Evolutionary conservation across 352 stramenopile species (phyloP).

Genomic region (Phytophthora cactorum): DNA sequence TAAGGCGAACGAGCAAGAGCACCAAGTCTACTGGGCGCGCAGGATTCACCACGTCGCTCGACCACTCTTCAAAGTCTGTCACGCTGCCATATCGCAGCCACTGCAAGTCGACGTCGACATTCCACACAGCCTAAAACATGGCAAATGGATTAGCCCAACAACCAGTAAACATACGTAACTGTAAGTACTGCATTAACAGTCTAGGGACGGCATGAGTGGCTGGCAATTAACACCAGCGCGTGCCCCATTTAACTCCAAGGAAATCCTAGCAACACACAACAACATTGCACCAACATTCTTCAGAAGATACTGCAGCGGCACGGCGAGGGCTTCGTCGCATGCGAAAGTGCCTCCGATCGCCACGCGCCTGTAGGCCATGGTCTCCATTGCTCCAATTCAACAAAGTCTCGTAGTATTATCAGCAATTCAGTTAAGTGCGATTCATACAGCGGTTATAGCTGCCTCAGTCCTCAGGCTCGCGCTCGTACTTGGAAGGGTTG

Average conservation of each 20-base stretch:
- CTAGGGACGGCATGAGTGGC: not conserved
- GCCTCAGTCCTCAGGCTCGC: slow-evolving; percentile 48
- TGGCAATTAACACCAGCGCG: slow-evolving; percentile 2
- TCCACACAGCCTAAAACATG: slow-evolving; percentile 35
- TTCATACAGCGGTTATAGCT: not conserved
- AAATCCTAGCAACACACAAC: slow-evolving; percentile 5
- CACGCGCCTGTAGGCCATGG: slow-evolving; percentile 36
- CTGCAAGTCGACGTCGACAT: slow-evolving; percentile 41
- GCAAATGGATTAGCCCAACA: slow-evolving; percentile 3
- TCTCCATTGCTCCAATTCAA: slow-evolving; percentile 7
- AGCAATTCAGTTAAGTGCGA: slow-evolving; percentile 36
- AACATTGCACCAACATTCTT: slow-evolving; percentile 44
- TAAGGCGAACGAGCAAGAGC: slow-evolving; percentile 65
- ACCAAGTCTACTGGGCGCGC: slow-evolving; percentile 41
- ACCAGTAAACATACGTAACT: not conserved
- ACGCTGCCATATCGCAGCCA: slow-evolving; percentile 68
- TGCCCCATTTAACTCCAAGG: not conserved
- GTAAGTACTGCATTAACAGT: not conserved
- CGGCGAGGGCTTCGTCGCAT: slow-evolving; percentile 58
- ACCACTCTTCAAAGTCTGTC: slow-evolving; percentile 42
- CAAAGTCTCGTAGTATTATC: slow-evolving; percentile 18
- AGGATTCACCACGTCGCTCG: slow-evolving; percentile 14
- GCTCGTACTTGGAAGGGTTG: slow-evolving; percentile 73
- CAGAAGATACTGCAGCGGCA: slow-evolving; percentile 59
- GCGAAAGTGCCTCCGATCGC: slow-evolving; percentile 66